These are phyloP conservation scores for Eurotiales sp. DNA, from an alignment of 2,329 filamentous ascomycete species.

Conservation along the genomic window DNA sequence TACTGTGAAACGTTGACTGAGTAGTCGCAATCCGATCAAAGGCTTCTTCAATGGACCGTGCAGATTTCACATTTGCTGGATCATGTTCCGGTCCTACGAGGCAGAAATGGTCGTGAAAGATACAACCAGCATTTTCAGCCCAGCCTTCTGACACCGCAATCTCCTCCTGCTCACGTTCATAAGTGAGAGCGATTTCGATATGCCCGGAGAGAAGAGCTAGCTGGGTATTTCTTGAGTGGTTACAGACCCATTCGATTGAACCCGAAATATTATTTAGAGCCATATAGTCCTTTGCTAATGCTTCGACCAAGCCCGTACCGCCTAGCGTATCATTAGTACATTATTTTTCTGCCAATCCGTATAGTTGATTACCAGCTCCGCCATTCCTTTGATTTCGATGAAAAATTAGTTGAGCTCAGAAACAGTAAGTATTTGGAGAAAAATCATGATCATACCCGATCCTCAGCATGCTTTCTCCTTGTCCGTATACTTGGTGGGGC, in stretches of 20 bases:
- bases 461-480: background rate
- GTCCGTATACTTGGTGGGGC: background rate
- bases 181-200: background rate
- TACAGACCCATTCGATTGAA: slow-evolving; percentile 1
- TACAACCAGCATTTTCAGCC: background rate
- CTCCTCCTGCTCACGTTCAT: background rate
- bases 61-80: background rate
- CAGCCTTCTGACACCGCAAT: background rate
- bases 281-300: background rate
- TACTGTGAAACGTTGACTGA: background rate
- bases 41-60: background rate
- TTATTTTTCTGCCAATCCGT: too few species aligned
- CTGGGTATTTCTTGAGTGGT: background rate
- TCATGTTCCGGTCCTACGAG: background rate
- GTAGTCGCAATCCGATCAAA: background rate
- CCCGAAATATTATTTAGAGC: background rate
- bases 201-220: background rate
- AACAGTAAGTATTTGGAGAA: background rate
- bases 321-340: background rate
- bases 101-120: slow-evolving; percentile 1
- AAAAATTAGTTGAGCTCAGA: background rate
- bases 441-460: background rate
- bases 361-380: background rate
- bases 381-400: background rate
- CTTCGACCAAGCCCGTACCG: background rate